Base-by-base conservation (phyloP, 345 rosid genomes). In the Leavenworthia alabamica region DNA sequence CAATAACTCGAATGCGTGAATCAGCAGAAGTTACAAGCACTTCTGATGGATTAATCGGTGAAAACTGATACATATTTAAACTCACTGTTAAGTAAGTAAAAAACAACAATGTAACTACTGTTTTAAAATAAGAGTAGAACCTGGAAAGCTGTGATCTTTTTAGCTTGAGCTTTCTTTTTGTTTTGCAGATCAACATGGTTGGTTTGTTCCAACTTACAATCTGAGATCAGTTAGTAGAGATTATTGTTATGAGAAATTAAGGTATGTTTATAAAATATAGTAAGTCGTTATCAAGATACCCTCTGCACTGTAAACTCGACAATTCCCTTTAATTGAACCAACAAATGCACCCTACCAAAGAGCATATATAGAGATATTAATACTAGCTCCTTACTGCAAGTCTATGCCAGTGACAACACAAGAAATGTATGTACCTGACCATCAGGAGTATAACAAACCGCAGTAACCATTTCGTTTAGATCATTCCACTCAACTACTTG, bases 71-170 rank as follows among this genome's bases (percentile, higher is more conserved):
- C 22, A 5, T 12, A 62, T 45, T 22, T 17, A 68, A 51, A 47
- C 61, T 46, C 39, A 16, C 48, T 13, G 54, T 11, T 14, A 11
- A 54, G 70, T 46, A 53, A 44, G 22, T 22, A 2, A 16, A 5
- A 16, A 26, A 48, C 7, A 35, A 12, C 5, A 28, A 24, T 0
- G 7, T 4, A 29, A 22, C 15, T 3, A 3, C 36, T n/a, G n/a
- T n/a, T 59, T 48, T 7, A 26, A 39, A 26, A 27, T 6, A 10
- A 28, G 29, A 29, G 33, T 37, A 31, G 3, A 33, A 90, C 99
- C 90, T 87, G 96, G 60, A 93, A 87, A 31, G 97, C 96, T 33
- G 99, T 93, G 22, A 93, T 80, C 83, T 93, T 89, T 62, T 78
- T 89, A 22, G 82, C 62, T 4, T 73, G 78, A 58, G 77, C 60